Evolutionary conservation across 345 rosid species (phyloP), one percentile per base, ranked within the genome.

Genomic region (Lepidium africanum): DNA sequence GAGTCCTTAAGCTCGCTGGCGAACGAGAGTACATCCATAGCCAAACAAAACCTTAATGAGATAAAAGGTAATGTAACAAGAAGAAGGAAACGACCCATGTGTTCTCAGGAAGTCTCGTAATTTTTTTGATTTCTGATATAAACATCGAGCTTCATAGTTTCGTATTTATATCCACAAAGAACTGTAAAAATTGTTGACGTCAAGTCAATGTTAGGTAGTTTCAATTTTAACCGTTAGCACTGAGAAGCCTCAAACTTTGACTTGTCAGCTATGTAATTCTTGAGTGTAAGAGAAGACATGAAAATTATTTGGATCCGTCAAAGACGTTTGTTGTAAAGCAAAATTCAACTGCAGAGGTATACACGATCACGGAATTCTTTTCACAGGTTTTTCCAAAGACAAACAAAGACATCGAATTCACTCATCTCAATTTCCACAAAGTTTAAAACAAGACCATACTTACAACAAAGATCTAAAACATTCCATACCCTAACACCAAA

Each of bases 1-100:
- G 84, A 70, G 51, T 83, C 82, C 23, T 43, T 61, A 54, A 73
- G 36, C 59, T 21, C 38, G 52, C 60, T 66, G 32, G 76, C 21
- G 12, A 78, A 25, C 17, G 59, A 49, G 49, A 84, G 15, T 47
- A 42, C 43, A 62, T 80, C 79, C 3, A 2, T 16, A 15, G 78
- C 48, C 65, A 35, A 51, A 59, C 76, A 62, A 21, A 68, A 17
- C 35, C 60, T 21, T 3, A 50, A n/a, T 10, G 36, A 65, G 13
- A 59, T 61, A 16, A 48, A 64, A 67, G 32, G 39, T 6, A 77
- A 37, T 21, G 77, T 42, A 43, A 77, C 43, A 60, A 67, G 30
- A 57, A 47, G 47, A 11, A 48, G 9, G 8, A 9, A 49, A 71
- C 39, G 12, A 62, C 9, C 49, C 65, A 69, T 58, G 56, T 21